A percentile compares a stretch with the other conserved stretches of the same genome.
Evolutionary conservation across 768 basidiomycete genomes (phyloP).

Genomic region (Coprinopsis marcescibilis): DNA sequence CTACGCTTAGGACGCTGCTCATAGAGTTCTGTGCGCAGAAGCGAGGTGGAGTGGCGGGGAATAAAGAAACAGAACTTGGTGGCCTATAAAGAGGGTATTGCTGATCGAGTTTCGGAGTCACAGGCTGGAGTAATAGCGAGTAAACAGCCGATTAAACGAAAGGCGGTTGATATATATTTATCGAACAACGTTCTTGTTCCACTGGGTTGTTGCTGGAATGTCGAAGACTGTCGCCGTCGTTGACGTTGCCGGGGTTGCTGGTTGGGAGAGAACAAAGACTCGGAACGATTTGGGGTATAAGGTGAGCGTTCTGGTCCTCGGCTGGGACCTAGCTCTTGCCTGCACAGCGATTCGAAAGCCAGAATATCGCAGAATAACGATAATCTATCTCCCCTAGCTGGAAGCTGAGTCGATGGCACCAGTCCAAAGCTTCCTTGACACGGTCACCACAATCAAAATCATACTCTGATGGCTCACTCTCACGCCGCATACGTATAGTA

Average conservation of each 20-base stretch:
- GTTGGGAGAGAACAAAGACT: not conserved
- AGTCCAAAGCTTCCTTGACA: not conserved
- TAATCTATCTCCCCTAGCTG: not conserved
- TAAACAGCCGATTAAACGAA: not conserved
- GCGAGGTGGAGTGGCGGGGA: not conserved
- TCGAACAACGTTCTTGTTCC: not conserved
- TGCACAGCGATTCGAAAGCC: not conserved
- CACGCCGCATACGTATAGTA: not conserved
- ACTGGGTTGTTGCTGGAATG: not conserved
- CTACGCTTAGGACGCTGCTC: conserved; percentile 19
- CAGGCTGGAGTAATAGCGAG: not conserved
- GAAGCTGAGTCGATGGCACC: not conserved
- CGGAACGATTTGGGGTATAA: not conserved
- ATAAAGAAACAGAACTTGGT: not conserved
- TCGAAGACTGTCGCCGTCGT: not conserved
- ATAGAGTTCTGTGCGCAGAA: not conserved
- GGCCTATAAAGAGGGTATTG: not conserved
- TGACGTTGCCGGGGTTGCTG: not conserved
- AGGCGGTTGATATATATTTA: not conserved
- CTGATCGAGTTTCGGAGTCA: not conserved
- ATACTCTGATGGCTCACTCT: not conserved
- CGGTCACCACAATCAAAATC: not conserved
- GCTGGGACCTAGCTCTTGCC: not conserved
- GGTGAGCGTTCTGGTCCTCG: not conserved
- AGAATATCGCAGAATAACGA: not conserved